These are phyloP conservation scores for Saturnispora quitensis DNA, from an alignment of 805 yeast genomes.

Conservation along the genomic window DNA sequence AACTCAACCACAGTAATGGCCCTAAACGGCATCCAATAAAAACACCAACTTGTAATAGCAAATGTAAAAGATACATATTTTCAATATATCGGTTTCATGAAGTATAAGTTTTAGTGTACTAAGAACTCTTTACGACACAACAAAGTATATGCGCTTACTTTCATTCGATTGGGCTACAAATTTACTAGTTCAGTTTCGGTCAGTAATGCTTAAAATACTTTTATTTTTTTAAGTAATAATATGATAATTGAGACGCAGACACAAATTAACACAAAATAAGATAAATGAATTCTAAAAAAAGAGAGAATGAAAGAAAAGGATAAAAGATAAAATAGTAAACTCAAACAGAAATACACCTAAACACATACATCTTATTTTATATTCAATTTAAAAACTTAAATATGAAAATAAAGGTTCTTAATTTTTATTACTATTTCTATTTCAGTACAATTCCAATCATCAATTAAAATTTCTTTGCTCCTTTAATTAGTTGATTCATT, in stretches of 20 bases:
- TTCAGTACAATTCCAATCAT: not conserved
- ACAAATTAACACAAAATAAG: not conserved
- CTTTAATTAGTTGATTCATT: not conserved
- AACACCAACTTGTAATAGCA: too few relatives aligned
- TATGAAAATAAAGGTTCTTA: not conserved
- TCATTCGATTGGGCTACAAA: not conserved
- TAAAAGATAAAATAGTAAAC: not conserved
- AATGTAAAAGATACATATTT: too few relatives aligned
- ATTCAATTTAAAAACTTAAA: not conserved
- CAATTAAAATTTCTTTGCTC: not conserved
- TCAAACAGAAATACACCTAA: not conserved
- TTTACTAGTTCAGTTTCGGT: not conserved
- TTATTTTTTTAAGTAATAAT: not conserved
- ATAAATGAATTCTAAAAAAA: not conserved
- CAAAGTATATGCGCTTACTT: too few relatives aligned
- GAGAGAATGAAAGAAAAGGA: not conserved
- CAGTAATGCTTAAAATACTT: not conserved
- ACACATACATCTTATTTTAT: not conserved
- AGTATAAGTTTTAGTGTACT: too few relatives aligned
- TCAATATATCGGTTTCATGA: too few relatives aligned
- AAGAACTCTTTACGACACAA: too few relatives aligned
- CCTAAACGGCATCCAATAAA: too few relatives aligned
- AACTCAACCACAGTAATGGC: too few relatives aligned
- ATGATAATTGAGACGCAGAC: constrained; percentile 2
- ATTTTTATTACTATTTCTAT: not conserved